These are phyloP conservation scores for Caryocar brasiliense DNA, from an alignment of 441 rosid species.

Conservation along the genomic window DNA sequence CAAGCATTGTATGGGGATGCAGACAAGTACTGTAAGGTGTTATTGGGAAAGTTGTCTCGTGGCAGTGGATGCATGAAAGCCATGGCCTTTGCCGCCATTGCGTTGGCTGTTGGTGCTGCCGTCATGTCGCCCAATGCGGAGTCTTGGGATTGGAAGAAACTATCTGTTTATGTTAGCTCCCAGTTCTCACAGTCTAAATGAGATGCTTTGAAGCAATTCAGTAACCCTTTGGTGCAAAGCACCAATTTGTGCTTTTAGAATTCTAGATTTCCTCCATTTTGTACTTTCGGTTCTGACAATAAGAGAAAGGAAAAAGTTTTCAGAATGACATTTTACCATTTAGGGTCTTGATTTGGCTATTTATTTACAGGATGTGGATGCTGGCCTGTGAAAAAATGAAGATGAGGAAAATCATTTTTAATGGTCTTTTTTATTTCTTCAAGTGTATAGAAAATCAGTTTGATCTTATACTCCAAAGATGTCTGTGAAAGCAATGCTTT, in stretches of 20 bases:
- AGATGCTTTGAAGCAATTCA: neutral
- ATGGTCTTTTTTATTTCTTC: too few species aligned
- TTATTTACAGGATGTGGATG: neutral
- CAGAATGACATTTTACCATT: conserved; percentile 2
- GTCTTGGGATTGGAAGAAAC: conserved; percentile 33
- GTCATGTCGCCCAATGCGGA: conserved; percentile 28
- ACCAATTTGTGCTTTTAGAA: conserved; percentile 11
- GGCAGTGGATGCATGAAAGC: conserved; percentile 42
- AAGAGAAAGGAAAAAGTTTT: neutral
- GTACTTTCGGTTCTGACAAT: conserved; percentile 14
- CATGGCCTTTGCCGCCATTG: conserved; percentile 23
- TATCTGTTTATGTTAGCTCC: conserved; percentile 22
- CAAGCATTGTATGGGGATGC: conserved; percentile 40
- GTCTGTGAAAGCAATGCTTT: too few species aligned
- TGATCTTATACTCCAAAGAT: too few species aligned
- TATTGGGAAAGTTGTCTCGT: conserved; percentile 36
- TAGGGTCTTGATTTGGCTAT: conserved; percentile 7
- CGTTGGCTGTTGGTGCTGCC: conserved; percentile 44
- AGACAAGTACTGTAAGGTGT: conserved; percentile 53
- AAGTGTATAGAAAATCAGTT: too few species aligned
- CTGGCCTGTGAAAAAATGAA: too few species aligned
- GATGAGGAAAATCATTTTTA: too few species aligned
- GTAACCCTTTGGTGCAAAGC: conserved; percentile 18
- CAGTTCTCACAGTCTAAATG: conserved; percentile 7
- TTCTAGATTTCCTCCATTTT: conserved; percentile 15